Base-by-base conservation (phyloP, 2,329 filamentous ascomycete genomes). In the Aspergillus piperis region DNA sequence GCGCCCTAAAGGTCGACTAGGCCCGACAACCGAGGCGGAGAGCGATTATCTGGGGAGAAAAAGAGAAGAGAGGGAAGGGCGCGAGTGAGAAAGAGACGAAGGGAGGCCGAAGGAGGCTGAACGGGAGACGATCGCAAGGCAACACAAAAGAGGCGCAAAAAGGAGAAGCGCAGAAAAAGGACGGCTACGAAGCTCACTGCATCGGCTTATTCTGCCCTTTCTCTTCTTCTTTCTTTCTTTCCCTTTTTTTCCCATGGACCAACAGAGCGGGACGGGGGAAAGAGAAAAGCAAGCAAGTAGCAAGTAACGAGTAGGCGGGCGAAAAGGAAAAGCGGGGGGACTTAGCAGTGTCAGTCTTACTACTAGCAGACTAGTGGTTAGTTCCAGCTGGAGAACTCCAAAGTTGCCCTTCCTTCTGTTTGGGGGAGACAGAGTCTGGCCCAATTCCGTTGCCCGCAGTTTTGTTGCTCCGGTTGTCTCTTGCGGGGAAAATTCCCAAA, bases 1-100 rank as follows among this genome's bases (percentile, higher is more conserved):
- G 42, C 56, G 59, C 48, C 61, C 58, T 47, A 32, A 41, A 25
- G 49, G 49, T 8, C 48, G 32, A 38, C 47, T 39, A 61, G 44
- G 49, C 27, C 53, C 53, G 39, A 55, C 19, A 41, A 55, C 53
- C 53, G 39, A 42, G 51, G 51, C 36, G 51, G 36, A 25, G 36
- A 53, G 32, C 51, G 36, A 53, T 25, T 57, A 56, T 48, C 23
- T 51, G 53, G 57, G 57, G 58, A 62, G 49, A 49, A 48, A 36
- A 27, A 27, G 25, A 50, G 59, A 27, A 47, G 44, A 47, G 52
- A 47, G n/a, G 36, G 36, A 52, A 51, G 27, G 27, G 27, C 27
- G 27, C 27, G 27, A 30, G 27, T 11, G 27, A 55, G 17, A 21
- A 7, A 25, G 54, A 58, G 17, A 21, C 27, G 27, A 36, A 57